phyloP scores from a whole-genome alignment of 2,329 filamentous ascomycete species.

The Aureobasidium sp. region DNA sequence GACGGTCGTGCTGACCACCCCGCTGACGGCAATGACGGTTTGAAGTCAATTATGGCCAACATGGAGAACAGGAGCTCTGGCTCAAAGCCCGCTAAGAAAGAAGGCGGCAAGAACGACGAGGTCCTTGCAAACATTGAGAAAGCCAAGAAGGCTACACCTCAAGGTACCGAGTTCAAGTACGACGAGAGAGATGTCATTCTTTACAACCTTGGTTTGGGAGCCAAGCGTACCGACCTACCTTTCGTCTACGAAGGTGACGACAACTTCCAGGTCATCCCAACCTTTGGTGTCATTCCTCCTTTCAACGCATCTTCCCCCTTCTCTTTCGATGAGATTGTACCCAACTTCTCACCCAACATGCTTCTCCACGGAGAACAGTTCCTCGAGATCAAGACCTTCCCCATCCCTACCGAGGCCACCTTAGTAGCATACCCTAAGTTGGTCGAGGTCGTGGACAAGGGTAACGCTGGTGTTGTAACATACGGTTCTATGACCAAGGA shows the following conservation, averaged over 20 bases:
- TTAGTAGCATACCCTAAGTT: conserved; percentile 70
- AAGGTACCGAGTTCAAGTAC: conserved; percentile 72
- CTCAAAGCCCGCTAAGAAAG: conserved; percentile 21
- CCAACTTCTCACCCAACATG: conserved; percentile 98
- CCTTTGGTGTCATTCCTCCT: conserved; percentile 92
- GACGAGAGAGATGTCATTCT: conserved; percentile 83
- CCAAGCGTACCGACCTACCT: conserved; percentile 78
- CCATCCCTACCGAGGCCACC: conserved; percentile 74
- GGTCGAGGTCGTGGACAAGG: conserved; percentile 94
- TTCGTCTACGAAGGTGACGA: conserved; percentile 87
- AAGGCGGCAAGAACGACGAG: conserved; percentile 44
- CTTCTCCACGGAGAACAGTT: conserved; percentile 97
- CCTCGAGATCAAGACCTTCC: conserved; percentile 86
- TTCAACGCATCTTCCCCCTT: conserved; percentile 79
- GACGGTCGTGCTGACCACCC: conserved; percentile 82
- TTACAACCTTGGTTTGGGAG: conserved; percentile 91
- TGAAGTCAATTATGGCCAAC: conserved; percentile 77
- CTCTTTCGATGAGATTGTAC: conserved; percentile 71
- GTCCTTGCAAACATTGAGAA: conserved; percentile 67
- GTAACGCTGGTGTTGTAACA: conserved; percentile 75
- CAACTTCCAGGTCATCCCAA: conserved; percentile 86
- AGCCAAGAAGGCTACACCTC: conserved; percentile 60
- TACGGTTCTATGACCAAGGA: conserved; percentile 74
- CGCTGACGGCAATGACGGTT: conserved; percentile 63
- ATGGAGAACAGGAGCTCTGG: conserved; percentile 61